Percentiles rank a stretch among this genome's conserved stretches.
phyloP scores from a whole-genome alignment of 257 asterid species.

The Petrea volubilis region DNA sequence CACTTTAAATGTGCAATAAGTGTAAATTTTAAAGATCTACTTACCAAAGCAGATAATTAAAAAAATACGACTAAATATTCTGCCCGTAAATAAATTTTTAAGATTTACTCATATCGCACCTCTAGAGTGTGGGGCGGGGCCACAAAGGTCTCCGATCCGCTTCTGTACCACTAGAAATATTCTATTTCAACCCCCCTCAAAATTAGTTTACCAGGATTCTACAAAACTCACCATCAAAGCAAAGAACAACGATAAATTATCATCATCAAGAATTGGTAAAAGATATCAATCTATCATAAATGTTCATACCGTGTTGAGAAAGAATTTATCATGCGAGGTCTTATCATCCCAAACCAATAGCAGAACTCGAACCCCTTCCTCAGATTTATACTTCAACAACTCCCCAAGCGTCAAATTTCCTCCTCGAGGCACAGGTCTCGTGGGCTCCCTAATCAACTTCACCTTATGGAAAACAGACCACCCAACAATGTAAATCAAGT shows the following conservation, averaged over 20 bases:
- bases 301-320: slow-evolving; percentile 62
- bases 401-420: slow-evolving; percentile 91
- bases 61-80: too few species aligned
- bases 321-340: slow-evolving; percentile 74
- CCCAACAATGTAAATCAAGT: slow-evolving; percentile 81
- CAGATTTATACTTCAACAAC: slow-evolving; percentile 79
- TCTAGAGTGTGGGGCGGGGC: too few species aligned
- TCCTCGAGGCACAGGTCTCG: slow-evolving; percentile 72
- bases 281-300: neutral
- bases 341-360: slow-evolving; percentile 92
- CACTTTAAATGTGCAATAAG: too few species aligned
- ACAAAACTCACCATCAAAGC: neutral
- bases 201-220: too few species aligned
- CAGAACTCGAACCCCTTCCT: slow-evolving; percentile 95
- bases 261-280: neutral
- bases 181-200: too few species aligned
- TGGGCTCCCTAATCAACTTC: slow-evolving; percentile 78
- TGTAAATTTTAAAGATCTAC: too few species aligned
- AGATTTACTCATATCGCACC: too few species aligned
- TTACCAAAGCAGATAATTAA: too few species aligned
- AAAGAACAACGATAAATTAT: neutral
- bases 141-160: too few species aligned
- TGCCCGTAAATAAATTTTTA: too few species aligned
- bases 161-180: too few species aligned
- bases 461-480: slow-evolving; percentile 87